Percentiles rank a stretch among this genome's conserved stretches.
These are phyloP conservation scores for Pythium grandisporangium DNA, from an alignment of 352 stramenopile genomes.

Conservation along the genomic window DNA sequence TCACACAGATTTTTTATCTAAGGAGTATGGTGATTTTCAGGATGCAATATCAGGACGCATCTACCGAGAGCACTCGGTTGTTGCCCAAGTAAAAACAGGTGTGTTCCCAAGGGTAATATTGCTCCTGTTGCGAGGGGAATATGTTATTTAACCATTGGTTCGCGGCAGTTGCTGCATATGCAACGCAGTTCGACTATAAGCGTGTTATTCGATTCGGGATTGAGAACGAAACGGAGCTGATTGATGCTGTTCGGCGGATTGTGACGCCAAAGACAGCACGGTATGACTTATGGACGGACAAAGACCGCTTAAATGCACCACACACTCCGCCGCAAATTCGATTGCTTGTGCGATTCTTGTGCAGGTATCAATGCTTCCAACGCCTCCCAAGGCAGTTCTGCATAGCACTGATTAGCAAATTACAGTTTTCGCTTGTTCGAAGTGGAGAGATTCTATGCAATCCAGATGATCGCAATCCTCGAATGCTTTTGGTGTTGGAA, in stretches of 20 bases:
- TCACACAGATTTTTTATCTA: background rate
- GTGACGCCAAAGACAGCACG: too few relatives aligned
- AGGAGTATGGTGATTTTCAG: constrained; percentile 5
- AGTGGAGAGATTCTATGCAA: constrained; percentile 20
- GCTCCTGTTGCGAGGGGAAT: too few relatives aligned
- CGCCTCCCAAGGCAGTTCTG: constrained; percentile 17
- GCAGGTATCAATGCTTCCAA: constrained; percentile 28
- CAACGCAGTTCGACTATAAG: constrained; percentile 30
- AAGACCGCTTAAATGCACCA: too few relatives aligned
- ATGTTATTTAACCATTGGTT: background rate
- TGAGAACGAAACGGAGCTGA: constrained; percentile 10
- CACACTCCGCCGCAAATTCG: constrained; percentile 8
- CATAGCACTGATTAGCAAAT: constrained; percentile 17
- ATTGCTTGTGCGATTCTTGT: constrained; percentile 23
- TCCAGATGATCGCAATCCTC: constrained; percentile 5
- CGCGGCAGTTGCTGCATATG: constrained; percentile 17
- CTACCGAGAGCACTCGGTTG: constrained; percentile 21
- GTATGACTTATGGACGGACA: too few relatives aligned
- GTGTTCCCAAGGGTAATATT: too few relatives aligned
- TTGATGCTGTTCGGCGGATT: constrained; percentile 12
- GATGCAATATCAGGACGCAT: constrained; percentile 20
- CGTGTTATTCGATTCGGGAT: constrained; percentile 26
- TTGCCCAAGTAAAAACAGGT: constrained; percentile 37
- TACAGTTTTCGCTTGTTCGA: constrained; percentile 16
- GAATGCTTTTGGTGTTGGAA: constrained; percentile 29